Evolutionary conservation across 2,329 filamentous ascomycete genomes (phyloP), one percentile per base, ranked within the genome.

Genomic region (Penicillium brasilianum): DNA sequence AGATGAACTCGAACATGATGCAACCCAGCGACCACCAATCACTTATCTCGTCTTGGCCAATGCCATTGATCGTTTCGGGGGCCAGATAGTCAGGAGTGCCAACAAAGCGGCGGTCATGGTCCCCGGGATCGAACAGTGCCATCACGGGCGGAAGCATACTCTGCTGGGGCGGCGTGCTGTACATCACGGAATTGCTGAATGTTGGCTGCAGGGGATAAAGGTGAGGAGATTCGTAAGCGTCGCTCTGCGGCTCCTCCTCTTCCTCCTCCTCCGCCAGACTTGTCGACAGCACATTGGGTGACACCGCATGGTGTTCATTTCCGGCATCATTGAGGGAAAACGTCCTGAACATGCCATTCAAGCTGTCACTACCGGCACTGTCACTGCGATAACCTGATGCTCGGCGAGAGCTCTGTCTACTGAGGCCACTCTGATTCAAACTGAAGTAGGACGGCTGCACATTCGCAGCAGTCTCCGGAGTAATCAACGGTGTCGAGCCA

Each of bases 21-120:
- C 96, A 99, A 0, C 95, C 95, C n/a, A 99, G 85, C 22, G 95
- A 98, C 95, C 95, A 99, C 95, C 95, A 99, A 87, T 99, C 95
- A 74, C 95, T 98, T 68, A 94, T 95, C 76, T 98, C 94, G 72
- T 99, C 95, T 76, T 99, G 95, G 1, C 94, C 93, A 67, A 93
- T 88, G 53, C 96, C 95, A 66, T 92, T 93, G 73, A 99, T 96
- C 0, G 96, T 99, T 75, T 99, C 96, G 0, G 95, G 95, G 0
- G 95, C 95, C 14, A 99, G 85, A 74, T 99, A 99, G 76, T 99
- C 95, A 0, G 95, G 95, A 0, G 95, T 99, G 34, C 95, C 95
- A 9, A 99, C 95, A 70, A 99, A 99, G 41, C 92, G 89, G 57
- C 95, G 88, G 73, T 92, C 94, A 62, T 88, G 96, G 72, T 99